Evolutionary conservation across 768 basidiomycete genomes (phyloP).

Genomic region (Pulveroboletus sp.): DNA sequence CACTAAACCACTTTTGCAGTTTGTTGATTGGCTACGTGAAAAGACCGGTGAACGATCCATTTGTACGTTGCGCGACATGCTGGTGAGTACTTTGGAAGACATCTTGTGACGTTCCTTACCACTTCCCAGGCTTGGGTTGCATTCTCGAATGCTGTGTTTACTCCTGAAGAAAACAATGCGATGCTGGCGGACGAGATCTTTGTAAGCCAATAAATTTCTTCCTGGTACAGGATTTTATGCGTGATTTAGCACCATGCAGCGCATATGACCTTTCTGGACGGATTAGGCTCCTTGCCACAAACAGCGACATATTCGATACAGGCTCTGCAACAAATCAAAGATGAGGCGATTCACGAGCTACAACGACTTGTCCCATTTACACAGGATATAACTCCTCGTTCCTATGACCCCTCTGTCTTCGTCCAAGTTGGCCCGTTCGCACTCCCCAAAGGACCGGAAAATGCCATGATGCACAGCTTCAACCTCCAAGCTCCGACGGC

Average conservation of each 20-base stretch:
- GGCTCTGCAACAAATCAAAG: constrained; percentile 57
- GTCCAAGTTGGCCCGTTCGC: constrained; percentile 73
- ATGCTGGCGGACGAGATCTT: constrained; percentile 56
- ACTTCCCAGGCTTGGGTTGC: constrained; percentile 76
- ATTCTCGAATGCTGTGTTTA: constrained; percentile 70
- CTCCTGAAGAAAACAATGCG: constrained; percentile 22
- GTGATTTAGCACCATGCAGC: constrained; percentile 79
- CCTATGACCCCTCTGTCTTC: constrained; percentile 33
- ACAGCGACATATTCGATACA: constrained; percentile 58
- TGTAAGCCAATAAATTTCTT: constrained; percentile 42
- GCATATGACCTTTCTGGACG: constrained; percentile 89
- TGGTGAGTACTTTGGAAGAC: constrained; percentile 48
- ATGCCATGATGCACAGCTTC: constrained; percentile 46
- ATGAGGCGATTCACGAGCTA: constrained; percentile 52
- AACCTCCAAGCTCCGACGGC: constrained; percentile 89
- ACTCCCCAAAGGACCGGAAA: constrained; percentile 54
- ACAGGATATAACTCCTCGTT: constrained; percentile 20
- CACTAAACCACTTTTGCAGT: constrained; percentile 66
- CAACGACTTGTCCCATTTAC: constrained; percentile 52
- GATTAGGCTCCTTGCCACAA: constrained; percentile 75
- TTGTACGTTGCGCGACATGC: constrained; percentile 79
- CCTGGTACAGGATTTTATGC: constrained; percentile 10
- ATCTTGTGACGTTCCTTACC: background rate
- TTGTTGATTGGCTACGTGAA: constrained; percentile 73
- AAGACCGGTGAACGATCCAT: constrained; percentile 60